Conservation (phyloP, 192 early-diverging fungal genomes). For the Coemansia sp. region DNA sequence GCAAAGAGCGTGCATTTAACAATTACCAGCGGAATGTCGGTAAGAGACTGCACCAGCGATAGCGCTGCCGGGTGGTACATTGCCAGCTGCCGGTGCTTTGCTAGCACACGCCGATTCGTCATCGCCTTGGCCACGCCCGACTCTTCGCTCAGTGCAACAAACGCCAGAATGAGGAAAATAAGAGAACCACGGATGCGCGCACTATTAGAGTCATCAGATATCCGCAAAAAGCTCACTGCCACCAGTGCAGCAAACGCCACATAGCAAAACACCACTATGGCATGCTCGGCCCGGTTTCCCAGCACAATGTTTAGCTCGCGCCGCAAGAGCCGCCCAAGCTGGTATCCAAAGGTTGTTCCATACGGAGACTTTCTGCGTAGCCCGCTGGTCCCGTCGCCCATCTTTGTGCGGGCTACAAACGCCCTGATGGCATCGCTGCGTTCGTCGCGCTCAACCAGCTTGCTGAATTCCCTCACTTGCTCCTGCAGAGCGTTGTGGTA, state of each 20-base stretch:
- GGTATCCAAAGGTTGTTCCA: conserved; percentile 63
- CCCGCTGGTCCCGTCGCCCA: conserved; percentile 51
- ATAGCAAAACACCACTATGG: conserved; percentile 60
- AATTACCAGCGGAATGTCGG: conserved; percentile 55
- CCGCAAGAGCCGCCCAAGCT: conserved; percentile 58
- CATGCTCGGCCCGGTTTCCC: conserved; percentile 53
- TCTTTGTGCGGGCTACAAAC: conserved; percentile 58
- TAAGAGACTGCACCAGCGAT: conserved; percentile 22
- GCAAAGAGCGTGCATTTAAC: conserved; percentile 56
- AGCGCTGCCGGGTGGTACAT: conserved; percentile 46
- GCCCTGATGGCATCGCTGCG: conserved; percentile 37
- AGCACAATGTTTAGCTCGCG: conserved; percentile 66
- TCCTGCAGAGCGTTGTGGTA: conserved; percentile 30
- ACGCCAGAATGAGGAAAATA: conserved; percentile 59
- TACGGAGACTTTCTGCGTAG: conserved; percentile 59
- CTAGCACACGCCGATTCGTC: conserved; percentile 66
- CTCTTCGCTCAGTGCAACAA: conserved; percentile 67
- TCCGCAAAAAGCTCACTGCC: conserved; percentile 66
- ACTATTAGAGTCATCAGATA: conserved; percentile 57
- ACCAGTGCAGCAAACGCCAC: conserved; percentile 68
- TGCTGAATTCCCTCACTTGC: conserved; percentile 49
- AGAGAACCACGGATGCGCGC: conserved; percentile 60
- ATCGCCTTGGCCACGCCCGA: conserved; percentile 69
- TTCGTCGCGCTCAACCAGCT: conserved; percentile 14
- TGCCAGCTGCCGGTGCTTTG: conserved; percentile 75